Evolutionary conservation across 192 early-diverging fungal species (phyloP).

Genomic region (Glomus cerebriforme): DNA sequence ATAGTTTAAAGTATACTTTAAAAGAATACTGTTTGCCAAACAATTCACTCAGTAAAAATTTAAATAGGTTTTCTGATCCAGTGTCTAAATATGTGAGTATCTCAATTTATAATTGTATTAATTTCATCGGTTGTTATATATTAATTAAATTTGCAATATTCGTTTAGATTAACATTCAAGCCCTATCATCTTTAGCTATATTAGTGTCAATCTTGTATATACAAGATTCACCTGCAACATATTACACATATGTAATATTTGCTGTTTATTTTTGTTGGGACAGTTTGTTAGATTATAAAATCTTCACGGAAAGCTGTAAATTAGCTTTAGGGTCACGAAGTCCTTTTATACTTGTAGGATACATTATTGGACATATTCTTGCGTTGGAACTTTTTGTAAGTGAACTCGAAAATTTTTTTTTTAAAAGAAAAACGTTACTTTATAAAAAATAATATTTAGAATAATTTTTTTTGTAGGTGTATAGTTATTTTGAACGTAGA

Average conservation of each 20-base stretch:
- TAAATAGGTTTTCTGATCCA: neutral
- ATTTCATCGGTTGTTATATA: no score
- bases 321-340: conserved; percentile 33
- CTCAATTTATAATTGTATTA: no score
- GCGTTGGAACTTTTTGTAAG: conserved; percentile 79
- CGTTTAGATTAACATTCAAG: conserved; percentile 44
- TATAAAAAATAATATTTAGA: neutral
- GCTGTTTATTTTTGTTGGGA: conserved; percentile 86
- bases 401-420: neutral
- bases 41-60: neutral
- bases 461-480: conserved; percentile 53
- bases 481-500: conserved; percentile 82
- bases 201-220: conserved; percentile 65
- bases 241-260: conserved; percentile 88
- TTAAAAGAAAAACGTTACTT: neutral
- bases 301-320: conserved; percentile 33
- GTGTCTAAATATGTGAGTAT: neutral
- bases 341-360: conserved; percentile 36
- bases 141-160: neutral
- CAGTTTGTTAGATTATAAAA: conserved; percentile 44
- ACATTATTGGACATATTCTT: conserved; percentile 58
- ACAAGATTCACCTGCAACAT: conserved; percentile 79
- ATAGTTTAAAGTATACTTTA: conserved; percentile 80
- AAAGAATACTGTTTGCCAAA: conserved; percentile 54
- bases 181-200: conserved; percentile 39